A percentile compares a stretch with the other conserved stretches of the same genome.
Conservation (phyloP, 306 rosid genomes). For the Castanea crenata region DNA sequence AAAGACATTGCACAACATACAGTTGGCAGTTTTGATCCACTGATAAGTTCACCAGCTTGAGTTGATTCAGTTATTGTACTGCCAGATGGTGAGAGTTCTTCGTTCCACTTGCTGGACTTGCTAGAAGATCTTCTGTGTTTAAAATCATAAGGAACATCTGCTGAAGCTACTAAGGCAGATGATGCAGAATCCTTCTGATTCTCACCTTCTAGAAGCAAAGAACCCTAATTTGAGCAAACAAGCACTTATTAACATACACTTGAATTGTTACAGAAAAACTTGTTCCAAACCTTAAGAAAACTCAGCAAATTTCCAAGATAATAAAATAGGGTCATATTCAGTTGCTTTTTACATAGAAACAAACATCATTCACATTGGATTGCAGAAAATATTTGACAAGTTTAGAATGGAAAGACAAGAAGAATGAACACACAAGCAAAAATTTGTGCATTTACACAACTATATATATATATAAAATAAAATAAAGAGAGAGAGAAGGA, state of each 20-base stretch:
- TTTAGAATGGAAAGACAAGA: constrained; percentile 8
- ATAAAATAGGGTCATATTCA: neutral
- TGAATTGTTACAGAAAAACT: neutral
- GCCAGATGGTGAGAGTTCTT: constrained; percentile 73
- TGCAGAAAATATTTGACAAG: neutral
- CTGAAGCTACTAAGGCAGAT: constrained; percentile 33
- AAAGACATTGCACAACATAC: constrained; percentile 27
- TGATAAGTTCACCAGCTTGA: constrained; percentile 77
- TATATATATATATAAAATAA: neutral
- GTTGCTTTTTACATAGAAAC: neutral
- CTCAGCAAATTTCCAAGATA: neutral
- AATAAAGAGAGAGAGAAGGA: constrained; percentile 14
- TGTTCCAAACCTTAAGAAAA: neutral
- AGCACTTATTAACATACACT: constrained; percentile 1
- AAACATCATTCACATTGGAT: neutral
- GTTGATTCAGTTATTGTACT: constrained; percentile 80
- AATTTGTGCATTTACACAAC: neutral
- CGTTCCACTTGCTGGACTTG: constrained; percentile 81
- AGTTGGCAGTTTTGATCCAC: constrained; percentile 52
- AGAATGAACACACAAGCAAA: neutral
- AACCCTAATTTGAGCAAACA: constrained; percentile 26
- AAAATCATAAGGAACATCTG: constrained; percentile 54
- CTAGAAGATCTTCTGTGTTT: constrained; percentile 82
- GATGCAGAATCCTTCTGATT: constrained; percentile 55
- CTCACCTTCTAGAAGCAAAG: constrained; percentile 60